Evolutionary conservation across 805 yeast species (phyloP).

Genomic region (Millerago galiae): DNA sequence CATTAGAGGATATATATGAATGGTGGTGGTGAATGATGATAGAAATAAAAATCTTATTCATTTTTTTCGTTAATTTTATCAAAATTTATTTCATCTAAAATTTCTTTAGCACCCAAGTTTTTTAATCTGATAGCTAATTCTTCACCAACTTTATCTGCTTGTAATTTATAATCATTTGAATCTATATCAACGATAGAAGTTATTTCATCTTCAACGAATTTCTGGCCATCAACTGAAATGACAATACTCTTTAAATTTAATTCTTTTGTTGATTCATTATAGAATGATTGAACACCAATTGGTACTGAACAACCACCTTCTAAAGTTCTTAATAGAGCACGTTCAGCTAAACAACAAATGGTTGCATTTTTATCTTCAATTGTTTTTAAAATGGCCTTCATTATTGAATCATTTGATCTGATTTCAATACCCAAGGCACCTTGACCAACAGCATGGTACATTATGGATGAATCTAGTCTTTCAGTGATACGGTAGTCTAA

Average conservation of each 20-base stretch:
- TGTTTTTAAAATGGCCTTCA: conserved; percentile 51
- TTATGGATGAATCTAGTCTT: conserved; percentile 62
- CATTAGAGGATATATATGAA: too few relatives aligned
- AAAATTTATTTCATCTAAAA: conserved; percentile 74
- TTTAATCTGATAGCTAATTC: conserved; percentile 62
- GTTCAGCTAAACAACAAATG: conserved; percentile 78
- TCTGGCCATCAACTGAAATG: conserved; percentile 76
- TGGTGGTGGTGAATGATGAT: too few relatives aligned
- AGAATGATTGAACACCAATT: conserved; percentile 75
- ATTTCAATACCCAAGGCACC: conserved; percentile 96
- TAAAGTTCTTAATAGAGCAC: conserved; percentile 76
- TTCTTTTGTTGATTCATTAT: conserved; percentile 36
- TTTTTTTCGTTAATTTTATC: conserved; percentile 42
- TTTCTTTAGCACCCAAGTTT: conserved; percentile 73
- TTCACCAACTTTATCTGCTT: conserved; percentile 67
- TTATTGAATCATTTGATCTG: conserved; percentile 55
- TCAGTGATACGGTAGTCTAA: conserved; percentile 71
- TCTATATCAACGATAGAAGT: conserved; percentile 18
- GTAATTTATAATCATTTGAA: conserved; percentile 36
- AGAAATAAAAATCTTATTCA: conserved; percentile 13
- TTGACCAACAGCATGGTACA: conserved; percentile 98
- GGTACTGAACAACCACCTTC: conserved; percentile 99
- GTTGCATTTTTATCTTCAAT: conserved; percentile 65
- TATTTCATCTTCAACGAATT: conserved; percentile 53
- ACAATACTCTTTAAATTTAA: conserved; percentile 65